Percentiles rank a stretch among this genome's conserved stretches.
Evolutionary conservation across 306 rosid genomes (phyloP).

Genomic region (Cucurbita pepo): DNA sequence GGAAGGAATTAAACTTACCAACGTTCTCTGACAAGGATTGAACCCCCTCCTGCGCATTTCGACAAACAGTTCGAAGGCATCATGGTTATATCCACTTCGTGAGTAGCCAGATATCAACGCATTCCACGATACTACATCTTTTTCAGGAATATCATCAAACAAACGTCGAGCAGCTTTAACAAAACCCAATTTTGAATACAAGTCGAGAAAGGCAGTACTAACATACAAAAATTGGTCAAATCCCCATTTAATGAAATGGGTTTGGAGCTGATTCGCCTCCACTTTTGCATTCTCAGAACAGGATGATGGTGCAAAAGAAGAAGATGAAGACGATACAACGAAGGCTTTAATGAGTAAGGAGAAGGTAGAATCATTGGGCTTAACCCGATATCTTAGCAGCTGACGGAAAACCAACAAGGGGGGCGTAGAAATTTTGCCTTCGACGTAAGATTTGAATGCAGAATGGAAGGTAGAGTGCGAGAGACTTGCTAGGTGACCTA

Average conservation of each 20-base stretch:
- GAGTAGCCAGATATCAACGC: neutral
- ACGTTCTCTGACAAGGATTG: neutral
- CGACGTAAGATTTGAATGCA: neutral
- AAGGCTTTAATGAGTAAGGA: slow-evolving; percentile 2
- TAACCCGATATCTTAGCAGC: neutral
- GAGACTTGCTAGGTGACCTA: neutral
- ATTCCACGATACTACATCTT: neutral
- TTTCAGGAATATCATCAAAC: neutral
- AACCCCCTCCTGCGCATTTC: neutral
- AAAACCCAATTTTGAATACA: neutral
- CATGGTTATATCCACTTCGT: neutral
- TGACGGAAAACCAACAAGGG: neutral
- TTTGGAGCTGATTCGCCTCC: slow-evolving; percentile 1
- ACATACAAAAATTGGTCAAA: neutral
- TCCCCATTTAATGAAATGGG: neutral
- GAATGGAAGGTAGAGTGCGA: neutral
- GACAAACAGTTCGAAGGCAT: neutral
- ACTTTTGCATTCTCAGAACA: neutral
- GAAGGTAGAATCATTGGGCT: neutral
- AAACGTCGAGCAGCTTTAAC: neutral
- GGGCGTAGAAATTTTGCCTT: neutral
- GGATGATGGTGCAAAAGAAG: neutral
- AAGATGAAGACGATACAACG: neutral
- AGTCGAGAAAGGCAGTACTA: neutral
- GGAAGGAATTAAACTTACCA: neutral